Base-by-base conservation (phyloP, 2,329 filamentous ascomycete genomes). In the Monilinia polystroma region DNA sequence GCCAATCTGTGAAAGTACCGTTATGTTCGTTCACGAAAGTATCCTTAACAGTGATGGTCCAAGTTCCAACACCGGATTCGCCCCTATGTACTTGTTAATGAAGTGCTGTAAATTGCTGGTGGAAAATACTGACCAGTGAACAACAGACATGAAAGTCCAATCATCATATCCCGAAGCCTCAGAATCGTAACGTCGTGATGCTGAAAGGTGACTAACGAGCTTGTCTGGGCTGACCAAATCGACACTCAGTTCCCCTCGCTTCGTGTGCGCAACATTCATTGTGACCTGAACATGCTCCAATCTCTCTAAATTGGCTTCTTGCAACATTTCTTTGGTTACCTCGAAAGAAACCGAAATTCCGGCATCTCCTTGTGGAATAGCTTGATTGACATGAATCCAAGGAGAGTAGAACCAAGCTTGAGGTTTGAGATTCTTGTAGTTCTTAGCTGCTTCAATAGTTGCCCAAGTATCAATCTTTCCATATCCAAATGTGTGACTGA, bases 141-240 rank as follows among this genome's bases (percentile, higher is more conserved):
- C 93, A 49, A 99, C 95, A 69, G 90, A 96, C 95, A 99, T 99
- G 75, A 99, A 99, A 0, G 94, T 98, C 95, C 95, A 99, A 79
- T 98, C 92, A 49, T 88, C 81, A 77, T 98, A 99, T 11, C 95
- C 95, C 29, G 80, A 78, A 0, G 80, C 76, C 47, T 84, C 84
- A 1, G 84, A 81, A 77, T 99, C 95, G 29, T 86, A 78, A 68
- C 84, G 84, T 70, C 95, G 90, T 1, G 89, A 82, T 16, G 88
- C 90, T 5, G 93, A 90, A 64, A 99, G 86, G 75, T 97, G 89
- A 75, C 92, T 97, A 70, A 92, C 82, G 67, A 97, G 80, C 12
- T 92, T 91, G 43, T 86, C 82, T 0, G 95, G 95, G 73, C 93
- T 97, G 75, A 91, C 86, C 56, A 99, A 82, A 75, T 99, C 95